Conservation (phyloP, 345 rosid species). For the Xanthoceras sorbifolium region DNA sequence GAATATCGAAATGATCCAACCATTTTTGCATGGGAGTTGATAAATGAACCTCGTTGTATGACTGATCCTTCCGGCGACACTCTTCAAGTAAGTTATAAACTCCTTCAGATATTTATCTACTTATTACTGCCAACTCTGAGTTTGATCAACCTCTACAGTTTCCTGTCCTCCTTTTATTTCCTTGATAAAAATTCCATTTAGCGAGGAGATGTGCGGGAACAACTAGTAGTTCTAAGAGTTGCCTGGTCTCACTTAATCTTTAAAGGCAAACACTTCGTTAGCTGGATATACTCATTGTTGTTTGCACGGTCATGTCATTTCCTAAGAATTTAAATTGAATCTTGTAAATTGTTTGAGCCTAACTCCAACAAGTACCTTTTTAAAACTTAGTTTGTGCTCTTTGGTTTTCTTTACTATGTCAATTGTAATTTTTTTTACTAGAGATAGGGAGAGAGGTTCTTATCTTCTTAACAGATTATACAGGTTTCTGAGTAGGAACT, state of each 20-base stretch:
- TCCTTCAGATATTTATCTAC: background rate
- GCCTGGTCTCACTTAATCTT: background rate
- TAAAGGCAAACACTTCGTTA: background rate
- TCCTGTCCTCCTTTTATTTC: constrained; percentile 37
- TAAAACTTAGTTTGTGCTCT: background rate
- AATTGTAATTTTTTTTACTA: constrained; percentile 1
- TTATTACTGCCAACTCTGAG: background rate
- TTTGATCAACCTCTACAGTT: constrained; percentile 21
- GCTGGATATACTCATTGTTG: background rate
- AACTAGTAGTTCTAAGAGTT: background rate
- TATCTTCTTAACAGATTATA: background rate
- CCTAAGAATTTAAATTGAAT: background rate
- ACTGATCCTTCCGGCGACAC: constrained; percentile 92
- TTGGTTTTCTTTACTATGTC: background rate
- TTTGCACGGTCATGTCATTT: background rate
- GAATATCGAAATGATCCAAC: constrained; percentile 89
- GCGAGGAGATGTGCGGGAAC: background rate
- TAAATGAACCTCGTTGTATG: constrained; percentile 93
- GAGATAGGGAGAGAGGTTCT: background rate
- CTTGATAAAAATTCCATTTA: background rate
- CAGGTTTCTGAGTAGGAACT: background rate
- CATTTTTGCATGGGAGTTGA: constrained; percentile 94
- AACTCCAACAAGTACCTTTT: background rate
- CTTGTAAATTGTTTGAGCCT: background rate
- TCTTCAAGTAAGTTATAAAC: constrained; percentile 68